Evolutionary conservation across 148 eudicot genomes (phyloP), one percentile per base, ranked within the genome.

Genomic region (Spergularia marina): DNA sequence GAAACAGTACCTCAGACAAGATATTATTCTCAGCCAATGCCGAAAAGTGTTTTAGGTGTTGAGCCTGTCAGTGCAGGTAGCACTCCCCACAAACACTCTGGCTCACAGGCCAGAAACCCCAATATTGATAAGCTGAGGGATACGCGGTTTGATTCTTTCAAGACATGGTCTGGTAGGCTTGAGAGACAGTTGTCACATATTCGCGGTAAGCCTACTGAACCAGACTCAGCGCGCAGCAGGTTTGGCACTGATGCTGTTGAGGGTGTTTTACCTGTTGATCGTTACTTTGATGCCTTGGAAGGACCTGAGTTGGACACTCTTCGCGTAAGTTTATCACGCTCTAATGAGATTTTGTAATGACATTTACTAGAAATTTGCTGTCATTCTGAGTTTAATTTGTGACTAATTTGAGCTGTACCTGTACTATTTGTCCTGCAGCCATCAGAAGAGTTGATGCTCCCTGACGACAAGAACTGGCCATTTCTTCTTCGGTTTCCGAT

Each of bases 221-320:
- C 69, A 15, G 82, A 79, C 65, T 77, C 65, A 17, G 89, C 80
- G 56, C 63, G 49, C 8, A 66, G 81, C 10, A 66, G 83, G 74
- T 53, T 49, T 25, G 64, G 80, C 13, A 63, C 60, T 54, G 68
- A 57, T 39, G 57, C 57, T 40, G 92, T 82, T 57, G 47, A 81
- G n/a, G 90, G 87, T 16, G 80, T 52, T 56, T 51, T 94, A 63
- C 89, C 97, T 21, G 96, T 85, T 53, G 86, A 85, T 53, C 86
- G 98, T 14, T 94, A 90, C 79, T 94, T 88, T 68, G 97, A 85
- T 84, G 98, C 98, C 13, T 71, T 94, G 78, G 86, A 91, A 72
- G 98, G 98, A 54, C 98, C 97, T 0, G 98, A 94, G 74, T 71
- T 94, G 67, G 97, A 94, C 44, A 91, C 89, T 40, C 86, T 94